Evolutionary conservation across 257 asterid species (phyloP), one percentile per base, ranked within the genome.

Genomic region (Forsythia suspensa): DNA sequence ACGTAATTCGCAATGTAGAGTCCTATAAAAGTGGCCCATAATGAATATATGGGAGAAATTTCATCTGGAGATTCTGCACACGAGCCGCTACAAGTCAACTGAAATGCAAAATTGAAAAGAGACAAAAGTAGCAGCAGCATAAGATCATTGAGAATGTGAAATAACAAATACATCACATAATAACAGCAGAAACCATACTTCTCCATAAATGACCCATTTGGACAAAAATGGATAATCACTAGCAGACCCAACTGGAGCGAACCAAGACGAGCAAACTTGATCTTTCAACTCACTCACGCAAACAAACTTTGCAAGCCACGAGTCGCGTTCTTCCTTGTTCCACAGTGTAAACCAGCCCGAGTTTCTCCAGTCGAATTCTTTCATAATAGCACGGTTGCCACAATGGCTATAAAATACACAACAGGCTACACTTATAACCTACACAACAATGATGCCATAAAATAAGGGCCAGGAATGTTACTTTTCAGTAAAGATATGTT

Each of bases 351-450:
- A 90, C 99, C 97, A 95, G 61, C 90, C 90, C 48, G 92, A 92
- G 78, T 71, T 79, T 85, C 80, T 87, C 86, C 92, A 85, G 18
- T 91, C 98, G 59, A 88, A 82, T 51, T 86, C 90, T 84, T 89
- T 92, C 83, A 85, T 84, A 77, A 91, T 88, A 76, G 97, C 95
- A 71, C 88, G 94, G 88, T 95, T 95, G 69, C 99, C 99, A 89
- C 99, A 95, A 83, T 95, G 99, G 90, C 98, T 95, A 89, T 95
- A 95, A 89, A 95, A 93, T 84, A 93, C 94, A 90, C 98, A 93
- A 92, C 99, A 95, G 61, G 99, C 99, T 87, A 95, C 87, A 87
- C 99, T 95, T 88, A 95, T 89, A 88, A 95, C 99, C 99, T 95
- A 90, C 95, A 91, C 88, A 82, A 75, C 52, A 81, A 85, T 85